Conservation (phyloP, 805 yeast genomes). For the Metschnikowia matae region DNA sequence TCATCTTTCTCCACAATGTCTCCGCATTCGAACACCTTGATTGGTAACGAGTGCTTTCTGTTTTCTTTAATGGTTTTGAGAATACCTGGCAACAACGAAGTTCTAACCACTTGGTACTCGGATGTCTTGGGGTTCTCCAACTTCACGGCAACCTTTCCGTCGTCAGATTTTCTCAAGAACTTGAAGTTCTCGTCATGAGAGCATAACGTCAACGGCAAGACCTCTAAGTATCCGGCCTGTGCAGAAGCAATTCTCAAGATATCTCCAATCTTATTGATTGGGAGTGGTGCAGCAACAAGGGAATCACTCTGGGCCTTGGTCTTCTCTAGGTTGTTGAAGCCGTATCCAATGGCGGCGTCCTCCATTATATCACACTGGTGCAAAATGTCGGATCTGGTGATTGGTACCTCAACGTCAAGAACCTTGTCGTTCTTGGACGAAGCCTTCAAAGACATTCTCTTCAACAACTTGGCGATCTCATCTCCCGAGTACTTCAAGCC, state of each 20-base stretch:
- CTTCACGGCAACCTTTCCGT: constrained; percentile 74
- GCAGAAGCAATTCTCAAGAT: constrained; percentile 87
- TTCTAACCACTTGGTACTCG: constrained; percentile 97
- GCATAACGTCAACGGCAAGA: constrained; percentile 89
- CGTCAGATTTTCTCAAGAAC: constrained; percentile 72
- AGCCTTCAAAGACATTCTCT: constrained; percentile 78
- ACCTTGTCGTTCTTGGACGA: constrained; percentile 45
- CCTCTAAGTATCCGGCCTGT: constrained; percentile 95
- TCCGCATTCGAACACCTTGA: constrained; percentile 91
- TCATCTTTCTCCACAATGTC: constrained; percentile 87
- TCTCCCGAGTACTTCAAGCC: constrained; percentile 73
- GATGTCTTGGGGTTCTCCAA: constrained; percentile 94
- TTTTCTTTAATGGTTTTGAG: constrained; percentile 94
- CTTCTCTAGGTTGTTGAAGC: constrained; percentile 82
- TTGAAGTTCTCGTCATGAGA: constrained; percentile 96
- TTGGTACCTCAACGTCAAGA: constrained; percentile 72
- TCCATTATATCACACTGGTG: constrained; percentile 99
- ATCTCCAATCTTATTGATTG: constrained; percentile 86
- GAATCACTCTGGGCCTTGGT: constrained; percentile 75
- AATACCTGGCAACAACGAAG: constrained; percentile 89
- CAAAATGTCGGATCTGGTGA: constrained; percentile 91
- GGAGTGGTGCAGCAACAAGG: constrained; percentile 81
- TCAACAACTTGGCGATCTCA: constrained; percentile 64
- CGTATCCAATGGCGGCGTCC: constrained; percentile 95
- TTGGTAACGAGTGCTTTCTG: constrained; percentile 92